A percentile compares a stretch with the other conserved stretches of the same genome.
Evolutionary conservation across 2,329 filamentous ascomycete species (phyloP).

Genomic region (Pseudogymnoascus destructans): DNA sequence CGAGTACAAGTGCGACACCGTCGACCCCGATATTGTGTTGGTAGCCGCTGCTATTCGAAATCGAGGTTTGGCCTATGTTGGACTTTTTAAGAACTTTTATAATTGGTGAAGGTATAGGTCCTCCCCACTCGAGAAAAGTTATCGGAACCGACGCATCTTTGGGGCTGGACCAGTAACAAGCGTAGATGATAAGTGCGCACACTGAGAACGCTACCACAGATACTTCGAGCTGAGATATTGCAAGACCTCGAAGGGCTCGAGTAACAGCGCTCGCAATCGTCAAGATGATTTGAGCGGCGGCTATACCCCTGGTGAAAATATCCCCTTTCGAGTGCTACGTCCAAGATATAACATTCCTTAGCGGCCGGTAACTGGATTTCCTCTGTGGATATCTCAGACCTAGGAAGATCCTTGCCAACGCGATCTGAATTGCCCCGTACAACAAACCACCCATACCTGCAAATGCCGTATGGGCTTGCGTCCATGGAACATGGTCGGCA

Average conservation of each 20-base stretch:
- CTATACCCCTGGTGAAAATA: slow-evolving; percentile 6
- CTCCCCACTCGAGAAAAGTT: not conserved
- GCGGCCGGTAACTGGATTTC: not conserved
- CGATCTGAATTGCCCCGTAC: not conserved
- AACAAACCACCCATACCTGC: not conserved
- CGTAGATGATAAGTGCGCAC: slow-evolving; percentile 9
- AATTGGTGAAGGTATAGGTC: not conserved
- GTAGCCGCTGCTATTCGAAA: not conserved
- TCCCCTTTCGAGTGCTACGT: not conserved
- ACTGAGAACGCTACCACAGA: slow-evolving; percentile 10
- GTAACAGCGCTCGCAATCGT: slow-evolving; percentile 1
- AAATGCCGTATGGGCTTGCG: not conserved
- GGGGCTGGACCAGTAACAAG: slow-evolving; percentile 8
- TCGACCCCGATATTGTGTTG: not conserved
- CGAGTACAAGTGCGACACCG: not conserved
- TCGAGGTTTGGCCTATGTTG: too few species aligned
- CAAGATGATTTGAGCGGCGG: slow-evolving; percentile 7
- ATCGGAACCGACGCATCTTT: not conserved
- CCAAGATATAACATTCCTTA: not conserved
- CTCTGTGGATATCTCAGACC: not conserved
- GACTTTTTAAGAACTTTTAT: too few species aligned
- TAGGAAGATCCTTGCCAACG: not conserved
- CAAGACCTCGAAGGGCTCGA: not conserved
- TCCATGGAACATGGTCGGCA: not conserved
- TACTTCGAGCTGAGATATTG: slow-evolving; percentile 12